Percentiles rank a stretch among this genome's conserved stretches.
Conservation (phyloP, 495 filamentous ascomycete genomes). For the Talaromyces proteolyticus region DNA sequence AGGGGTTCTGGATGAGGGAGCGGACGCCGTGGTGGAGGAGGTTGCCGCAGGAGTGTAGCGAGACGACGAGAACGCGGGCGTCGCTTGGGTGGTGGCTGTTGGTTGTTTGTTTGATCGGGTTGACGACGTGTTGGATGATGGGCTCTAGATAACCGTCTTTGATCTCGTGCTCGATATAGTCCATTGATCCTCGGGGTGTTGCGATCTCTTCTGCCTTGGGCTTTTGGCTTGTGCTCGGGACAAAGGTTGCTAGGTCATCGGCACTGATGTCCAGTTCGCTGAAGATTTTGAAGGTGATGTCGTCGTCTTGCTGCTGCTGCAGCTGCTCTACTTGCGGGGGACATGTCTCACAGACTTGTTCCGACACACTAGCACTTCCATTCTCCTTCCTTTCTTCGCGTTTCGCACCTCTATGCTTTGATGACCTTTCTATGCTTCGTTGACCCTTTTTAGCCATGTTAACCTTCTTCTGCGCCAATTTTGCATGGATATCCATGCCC, state of each 20-base stretch:
- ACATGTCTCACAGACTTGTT: background rate
- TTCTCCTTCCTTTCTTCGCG: slow-evolving; percentile 28
- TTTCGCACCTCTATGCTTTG: too few species aligned
- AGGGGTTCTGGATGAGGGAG: slow-evolving; percentile 74
- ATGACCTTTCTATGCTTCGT: slow-evolving; percentile 13
- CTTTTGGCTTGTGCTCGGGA: slow-evolving; percentile 12
- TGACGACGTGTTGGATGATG: slow-evolving; percentile 64
- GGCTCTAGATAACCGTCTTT: slow-evolving; percentile 68
- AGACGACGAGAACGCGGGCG: slow-evolving; percentile 72
- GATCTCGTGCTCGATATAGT: slow-evolving; percentile 52
- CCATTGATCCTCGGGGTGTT: slow-evolving; percentile 32
- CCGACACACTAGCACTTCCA: slow-evolving; percentile 16
- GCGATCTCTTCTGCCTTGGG: slow-evolving; percentile 3
- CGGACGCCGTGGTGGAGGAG: slow-evolving; percentile 91
- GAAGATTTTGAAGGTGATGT: slow-evolving; percentile 28
- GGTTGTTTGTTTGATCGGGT: slow-evolving; percentile 8
- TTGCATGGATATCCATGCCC: slow-evolving; percentile 71
- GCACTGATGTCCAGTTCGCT: slow-evolving; percentile 31
- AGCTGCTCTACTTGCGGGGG: background rate
- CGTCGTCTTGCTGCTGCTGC: slow-evolving; percentile 21
- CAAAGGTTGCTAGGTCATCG: slow-evolving; percentile 19
- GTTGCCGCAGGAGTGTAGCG: slow-evolving; percentile 95
- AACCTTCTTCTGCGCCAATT: slow-evolving; percentile 51
- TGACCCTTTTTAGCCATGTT: slow-evolving; percentile 69
- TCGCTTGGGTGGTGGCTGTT: slow-evolving; percentile 9